Conservation (phyloP, 768 basidiomycete genomes). For the Hirschioporus abietinus region DNA sequence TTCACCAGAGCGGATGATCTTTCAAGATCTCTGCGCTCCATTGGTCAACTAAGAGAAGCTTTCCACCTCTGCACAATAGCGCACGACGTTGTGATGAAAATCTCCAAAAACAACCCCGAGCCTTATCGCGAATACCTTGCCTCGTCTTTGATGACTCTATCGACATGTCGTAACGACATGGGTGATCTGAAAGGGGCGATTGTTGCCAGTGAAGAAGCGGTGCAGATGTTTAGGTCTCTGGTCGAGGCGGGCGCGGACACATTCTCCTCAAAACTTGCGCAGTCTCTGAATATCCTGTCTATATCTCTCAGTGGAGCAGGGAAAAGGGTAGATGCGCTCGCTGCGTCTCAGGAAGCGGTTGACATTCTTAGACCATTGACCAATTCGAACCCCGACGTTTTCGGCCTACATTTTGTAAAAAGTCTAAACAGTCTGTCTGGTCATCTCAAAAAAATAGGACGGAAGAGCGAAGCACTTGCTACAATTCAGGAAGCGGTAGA, state of each 20-base stretch:
- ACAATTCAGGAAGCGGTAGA: constrained; percentile 7
- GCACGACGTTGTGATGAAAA: background rate
- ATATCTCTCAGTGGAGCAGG: constrained; percentile 4
- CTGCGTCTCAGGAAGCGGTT: background rate
- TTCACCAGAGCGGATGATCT: no score
- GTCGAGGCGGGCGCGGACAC: constrained; percentile 6
- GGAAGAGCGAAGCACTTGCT: constrained; percentile 10
- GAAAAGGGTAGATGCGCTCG: background rate
- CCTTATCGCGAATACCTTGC: constrained; percentile 7
- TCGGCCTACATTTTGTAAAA: background rate
- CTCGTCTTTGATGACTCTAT: constrained; percentile 8
- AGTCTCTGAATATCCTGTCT: constrained; percentile 6
- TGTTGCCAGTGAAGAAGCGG: constrained; percentile 9
- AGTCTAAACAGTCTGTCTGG: constrained; percentile 8
- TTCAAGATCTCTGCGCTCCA: constrained; percentile 1
- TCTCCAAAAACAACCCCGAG: background rate
- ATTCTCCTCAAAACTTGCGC: constrained; percentile 10
- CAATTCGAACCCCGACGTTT: background rate
- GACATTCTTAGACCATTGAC: background rate
- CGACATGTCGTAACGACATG: constrained; percentile 8
- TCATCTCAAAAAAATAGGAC: constrained; percentile 5
- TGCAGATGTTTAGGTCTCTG: constrained; percentile 9
- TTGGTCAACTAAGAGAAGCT: constrained; percentile 10
- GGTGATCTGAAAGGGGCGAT: constrained; percentile 9
- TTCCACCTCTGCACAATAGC: background rate